Conservation (phyloP, 129 eudicot species). For the Rutidosis leptorrhynchoides region DNA sequence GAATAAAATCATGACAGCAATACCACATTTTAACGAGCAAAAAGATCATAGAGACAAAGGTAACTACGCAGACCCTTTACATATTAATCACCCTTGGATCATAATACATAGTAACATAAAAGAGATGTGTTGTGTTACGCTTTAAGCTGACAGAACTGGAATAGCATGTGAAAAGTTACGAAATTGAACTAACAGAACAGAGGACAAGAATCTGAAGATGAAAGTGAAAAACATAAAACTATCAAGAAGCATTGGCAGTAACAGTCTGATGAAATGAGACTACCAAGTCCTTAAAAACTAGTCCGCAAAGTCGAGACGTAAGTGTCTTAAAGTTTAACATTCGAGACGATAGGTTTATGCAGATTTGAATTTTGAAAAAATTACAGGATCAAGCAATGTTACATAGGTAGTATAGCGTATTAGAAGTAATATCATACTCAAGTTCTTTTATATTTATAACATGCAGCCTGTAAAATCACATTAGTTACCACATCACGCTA, state of each 20-base stretch:
- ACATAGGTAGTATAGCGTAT: not conserved
- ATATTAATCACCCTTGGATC: not conserved
- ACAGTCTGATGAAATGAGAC: not conserved
- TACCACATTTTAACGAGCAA: constrained; percentile 7
- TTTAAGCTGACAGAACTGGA: not conserved
- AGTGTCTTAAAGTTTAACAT: too few relatives aligned
- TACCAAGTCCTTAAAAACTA: not conserved
- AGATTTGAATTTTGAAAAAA: not conserved
- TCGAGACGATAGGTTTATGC: not conserved
- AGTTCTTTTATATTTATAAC: not conserved
- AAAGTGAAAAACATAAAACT: not conserved
- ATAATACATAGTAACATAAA: constrained; percentile 3
- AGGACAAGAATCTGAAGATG: not conserved
- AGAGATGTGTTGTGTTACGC: not conserved
- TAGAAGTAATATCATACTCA: not conserved
- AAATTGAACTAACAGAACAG: not conserved
- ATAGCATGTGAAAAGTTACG: constrained; percentile 9
- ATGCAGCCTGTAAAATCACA: constrained; percentile 11
- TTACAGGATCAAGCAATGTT: not conserved
- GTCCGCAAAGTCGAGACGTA: not conserved
- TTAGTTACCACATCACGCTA: constrained; percentile 2
- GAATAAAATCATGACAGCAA: not conserved
- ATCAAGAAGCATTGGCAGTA: not conserved
- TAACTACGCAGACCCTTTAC: constrained; percentile 3
- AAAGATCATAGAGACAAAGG: constrained; percentile 1